Base-by-base conservation (phyloP, 2,329 filamentous ascomycete genomes). In the Paecilomyces dactylethromorphus region DNA sequence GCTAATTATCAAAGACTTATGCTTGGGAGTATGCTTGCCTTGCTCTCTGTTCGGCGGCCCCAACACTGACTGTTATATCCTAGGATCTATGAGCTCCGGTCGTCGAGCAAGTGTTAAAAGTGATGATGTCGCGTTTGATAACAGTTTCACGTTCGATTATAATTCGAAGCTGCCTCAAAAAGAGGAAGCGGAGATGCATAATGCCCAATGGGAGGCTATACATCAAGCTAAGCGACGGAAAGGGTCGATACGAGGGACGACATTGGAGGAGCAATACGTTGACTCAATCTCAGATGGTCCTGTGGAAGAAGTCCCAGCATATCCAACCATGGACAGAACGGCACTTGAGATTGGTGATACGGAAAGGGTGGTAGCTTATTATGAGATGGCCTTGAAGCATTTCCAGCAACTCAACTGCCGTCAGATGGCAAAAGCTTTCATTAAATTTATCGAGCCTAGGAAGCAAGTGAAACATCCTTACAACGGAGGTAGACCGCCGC, bases 391-490 rank as follows among this genome's bases (percentile, higher is more conserved):
- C 10, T 74, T 80, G 51, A 71, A 73, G 56, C 68, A 73, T 31
- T 73, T 81, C 59, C 77, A 79, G 60, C 78, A 80, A 59, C 68
- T 77, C 49, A 77, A 76, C 56, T 79, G 77, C 56, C 76, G 77
- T 5, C 66, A 74, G 18, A 71, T 81, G 22, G 72, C 74, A 22
- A 80, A 79, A 60, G 73, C 72, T 3, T 79, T 77, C 60, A 78
- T 81, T 59, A 80, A 77, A 60, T 69, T 73, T 4, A 78, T 79
- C 26, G 76, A 80, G 54, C 78, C 78, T 3, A 72, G 74, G 33
- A 81, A 80, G 65, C 78, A 80, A 65, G 76, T 76, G 2, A 76
- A 74, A 54, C 75, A 78, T 62, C 79, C 78, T 2, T 81, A 81
- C 63, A 81, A 80, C 63, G 78, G 78, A 11, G 73, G 75, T n/a